Conservation (phyloP, 768 basidiomycete species). For the Wakefieldia striispora region DNA sequence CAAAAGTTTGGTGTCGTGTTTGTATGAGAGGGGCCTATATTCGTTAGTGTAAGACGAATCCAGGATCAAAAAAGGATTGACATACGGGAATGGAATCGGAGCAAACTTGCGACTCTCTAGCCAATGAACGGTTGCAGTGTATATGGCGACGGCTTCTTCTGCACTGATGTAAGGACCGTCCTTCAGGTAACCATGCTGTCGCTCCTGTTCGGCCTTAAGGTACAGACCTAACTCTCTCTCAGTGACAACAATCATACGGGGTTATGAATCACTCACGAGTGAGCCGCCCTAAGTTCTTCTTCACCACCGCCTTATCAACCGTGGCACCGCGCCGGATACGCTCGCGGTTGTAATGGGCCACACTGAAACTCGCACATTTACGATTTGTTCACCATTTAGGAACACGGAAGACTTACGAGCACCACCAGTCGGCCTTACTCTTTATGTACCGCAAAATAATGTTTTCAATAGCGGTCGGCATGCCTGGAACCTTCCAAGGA, state of each 20-base stretch:
- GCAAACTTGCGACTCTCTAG: slow-evolving; percentile 97
- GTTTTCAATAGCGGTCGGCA: slow-evolving; percentile 99
- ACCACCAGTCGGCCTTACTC: slow-evolving; percentile 99
- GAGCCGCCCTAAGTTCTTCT: slow-evolving; percentile 97
- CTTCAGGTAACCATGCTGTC: slow-evolving; percentile 98
- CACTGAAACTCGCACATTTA: slow-evolving; percentile 40
- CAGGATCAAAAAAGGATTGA: slow-evolving; percentile 2
- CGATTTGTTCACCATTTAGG: background rate
- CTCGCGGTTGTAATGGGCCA: slow-evolving; percentile 97
- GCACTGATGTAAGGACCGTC: slow-evolving; percentile 99
- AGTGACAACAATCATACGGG: background rate
- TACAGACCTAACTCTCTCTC: slow-evolving; percentile 61
- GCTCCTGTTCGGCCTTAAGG: slow-evolving; percentile 97
- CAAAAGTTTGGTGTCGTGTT: slow-evolving; percentile 97
- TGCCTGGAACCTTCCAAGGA: slow-evolving; percentile 99
- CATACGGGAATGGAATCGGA: slow-evolving; percentile 96
- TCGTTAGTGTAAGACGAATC: slow-evolving; percentile 1
- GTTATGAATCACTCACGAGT: slow-evolving; percentile 60
- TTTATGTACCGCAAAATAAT: slow-evolving; percentile 99
- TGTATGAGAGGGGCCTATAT: slow-evolving; percentile 87
- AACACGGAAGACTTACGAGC: slow-evolving; percentile 53
- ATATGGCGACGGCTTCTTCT: slow-evolving; percentile 98
- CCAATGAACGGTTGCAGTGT: slow-evolving; percentile 99
- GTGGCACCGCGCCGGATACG: slow-evolving; percentile 96
- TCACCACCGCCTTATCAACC: slow-evolving; percentile 97